A percentile compares a stretch with the other conserved stretches of the same genome.
These are phyloP conservation scores for Panicum miliaceum DNA, from an alignment of 176 grass and related monocot species.

Conservation along the genomic window DNA sequence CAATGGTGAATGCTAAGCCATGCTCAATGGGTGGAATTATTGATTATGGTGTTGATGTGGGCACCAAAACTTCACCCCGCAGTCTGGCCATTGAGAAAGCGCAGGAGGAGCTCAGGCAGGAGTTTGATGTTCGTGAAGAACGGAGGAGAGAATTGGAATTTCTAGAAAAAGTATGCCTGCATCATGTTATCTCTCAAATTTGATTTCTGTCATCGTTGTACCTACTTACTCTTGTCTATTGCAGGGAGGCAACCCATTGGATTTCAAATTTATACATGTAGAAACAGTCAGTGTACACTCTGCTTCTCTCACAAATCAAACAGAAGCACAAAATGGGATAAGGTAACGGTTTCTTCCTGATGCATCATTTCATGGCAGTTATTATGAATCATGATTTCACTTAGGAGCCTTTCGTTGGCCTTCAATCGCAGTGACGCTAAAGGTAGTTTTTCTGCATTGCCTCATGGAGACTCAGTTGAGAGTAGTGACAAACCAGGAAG, in stretches of 20 bases:
- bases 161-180: conserved; percentile 76
- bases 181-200: conserved; percentile 9
- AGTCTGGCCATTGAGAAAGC: conserved; percentile 78
- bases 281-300: conserved; percentile 78
- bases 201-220: conserved; percentile 17
- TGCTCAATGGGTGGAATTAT: conserved; percentile 72
- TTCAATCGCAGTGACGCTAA: conserved; percentile 72
- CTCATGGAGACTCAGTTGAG: conserved; percentile 79
- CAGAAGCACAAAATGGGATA: conserved; percentile 61
- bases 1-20: conserved; percentile 59
- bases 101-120: conserved; percentile 85
- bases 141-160: conserved; percentile 81
- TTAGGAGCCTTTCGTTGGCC: conserved; percentile 29
- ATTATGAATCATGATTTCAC: conserved; percentile 10
- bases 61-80: conserved; percentile 73
- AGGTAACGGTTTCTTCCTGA: conserved; percentile 49
- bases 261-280: conserved; percentile 84
- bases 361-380: conserved; percentile 29
- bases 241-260: conserved; percentile 94
- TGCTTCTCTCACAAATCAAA: conserved; percentile 80
- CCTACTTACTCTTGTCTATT: conserved; percentile 46
- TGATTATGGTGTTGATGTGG: conserved; percentile 60
- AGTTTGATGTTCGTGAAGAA: conserved; percentile 80
- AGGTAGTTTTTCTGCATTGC: conserved; percentile 83
- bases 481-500: conserved; percentile 71